Base-by-base conservation (phyloP, 805 yeast genomes). In the Candida mattraensis region DNA sequence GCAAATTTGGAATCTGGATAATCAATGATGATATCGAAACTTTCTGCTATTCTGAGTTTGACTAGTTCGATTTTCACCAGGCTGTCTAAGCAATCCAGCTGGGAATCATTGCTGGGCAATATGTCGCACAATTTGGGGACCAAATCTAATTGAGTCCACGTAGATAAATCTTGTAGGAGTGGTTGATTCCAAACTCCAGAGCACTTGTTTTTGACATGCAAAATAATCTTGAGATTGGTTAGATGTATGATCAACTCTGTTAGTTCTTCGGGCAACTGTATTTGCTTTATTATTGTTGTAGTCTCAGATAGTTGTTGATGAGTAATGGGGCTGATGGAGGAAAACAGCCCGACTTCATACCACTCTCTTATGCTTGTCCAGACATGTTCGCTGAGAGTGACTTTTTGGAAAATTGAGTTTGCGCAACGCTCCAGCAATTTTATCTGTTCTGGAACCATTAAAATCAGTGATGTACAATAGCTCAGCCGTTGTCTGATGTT, bases 1-100 rank as follows among this genome's bases (percentile, higher is more conserved):
- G 85, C 80, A 4, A 66, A 59, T 8, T 53, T 50, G 1, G 86
- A 71, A 3, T 52, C 44, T 0, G 91, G 89, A 42, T 60, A 81
- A 22, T 63, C 60, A 1, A 63, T 43, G 0, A 84, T 74, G 17
- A 86, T 70, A 18, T 74, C 76, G 50, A 70, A 82, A 7, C 82
- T 70, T 49, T 85, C 87, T 1, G 51, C 43, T 1, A 70, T 74
- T 39, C 93, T 62, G 25, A 80, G 58, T n/a, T 66, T 30, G 3
- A 53, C 50, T 15, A 63, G 40, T 30, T 54, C 53, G 26, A 39
- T 37, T 29, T 48, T 53, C 3, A 51, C 44, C 3, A 54, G 31
- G 10, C 41, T 35, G 7, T 47, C 33, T 6, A 61, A 32, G 26
- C 44, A 45, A 0, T 44, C 48, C 7, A 32, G 10, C 11, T 30